A percentile compares a stretch with the other conserved stretches of the same genome.
Evolutionary conservation across 2,329 filamentous ascomycete genomes (phyloP).

Genomic region (Nemania sp.): DNA sequence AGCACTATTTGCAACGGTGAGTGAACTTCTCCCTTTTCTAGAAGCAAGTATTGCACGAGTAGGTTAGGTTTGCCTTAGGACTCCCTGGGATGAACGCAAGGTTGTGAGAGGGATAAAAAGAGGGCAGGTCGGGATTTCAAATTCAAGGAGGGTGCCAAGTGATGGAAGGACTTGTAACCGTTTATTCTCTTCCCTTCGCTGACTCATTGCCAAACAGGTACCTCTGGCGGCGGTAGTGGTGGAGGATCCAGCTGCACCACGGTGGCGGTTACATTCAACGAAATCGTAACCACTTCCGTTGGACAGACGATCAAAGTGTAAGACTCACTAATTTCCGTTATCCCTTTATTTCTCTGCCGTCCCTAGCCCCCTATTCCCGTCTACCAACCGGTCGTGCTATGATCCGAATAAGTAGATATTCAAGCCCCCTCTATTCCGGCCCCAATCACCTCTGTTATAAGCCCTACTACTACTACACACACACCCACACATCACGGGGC

Average conservation of each 20-base stretch:
- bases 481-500: not conserved
- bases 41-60: no score
- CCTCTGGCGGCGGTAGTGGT: not conserved
- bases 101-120: no score
- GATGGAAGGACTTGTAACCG: no score
- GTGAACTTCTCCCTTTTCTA: slow-evolving; percentile 18
- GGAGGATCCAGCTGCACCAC: slow-evolving; percentile 37
- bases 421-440: not conserved
- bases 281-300: slow-evolving; percentile 57
- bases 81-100: no score
- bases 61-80: no score
- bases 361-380: not conserved
- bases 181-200: slow-evolving; percentile 8
- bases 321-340: slow-evolving; percentile 40
- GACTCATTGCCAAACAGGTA: not conserved
- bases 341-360: not conserved
- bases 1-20: slow-evolving; percentile 37
- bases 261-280: slow-evolving; percentile 62
- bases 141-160: no score
- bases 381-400: no score
- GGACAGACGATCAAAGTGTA: slow-evolving; percentile 62
- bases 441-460: not conserved
- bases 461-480: no score
- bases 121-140: no score
- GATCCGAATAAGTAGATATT: not conserved